These are phyloP conservation scores for Thielaviopsis euricoi DNA, from an alignment of 2,329 filamentous ascomycete genomes.

Conservation along the genomic window DNA sequence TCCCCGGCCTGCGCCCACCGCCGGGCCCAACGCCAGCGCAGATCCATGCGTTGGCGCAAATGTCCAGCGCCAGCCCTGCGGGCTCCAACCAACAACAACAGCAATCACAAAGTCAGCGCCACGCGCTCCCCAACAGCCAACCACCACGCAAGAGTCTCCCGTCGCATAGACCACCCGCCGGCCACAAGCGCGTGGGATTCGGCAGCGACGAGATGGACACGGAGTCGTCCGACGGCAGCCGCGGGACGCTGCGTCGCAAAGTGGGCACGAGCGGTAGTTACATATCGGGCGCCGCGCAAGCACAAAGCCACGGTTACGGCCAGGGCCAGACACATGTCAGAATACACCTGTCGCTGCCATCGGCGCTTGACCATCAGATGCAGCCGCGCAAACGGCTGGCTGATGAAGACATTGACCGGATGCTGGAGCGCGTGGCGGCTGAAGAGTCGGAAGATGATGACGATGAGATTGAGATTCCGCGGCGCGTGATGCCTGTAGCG, in stretches of 20 bases:
- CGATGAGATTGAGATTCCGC: constrained; percentile 39
- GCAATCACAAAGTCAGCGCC: constrained; percentile 14
- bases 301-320: constrained; percentile 25
- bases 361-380: constrained; percentile 25
- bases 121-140: constrained; percentile 29
- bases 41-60: background rate
- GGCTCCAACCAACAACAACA: constrained; percentile 8
- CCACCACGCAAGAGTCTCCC: constrained; percentile 37
- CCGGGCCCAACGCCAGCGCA: constrained; percentile 1
- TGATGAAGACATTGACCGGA: constrained; percentile 41
- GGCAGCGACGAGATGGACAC: constrained; percentile 21
- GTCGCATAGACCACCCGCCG: constrained; percentile 26
- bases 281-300: constrained; percentile 20
- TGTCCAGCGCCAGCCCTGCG: constrained; percentile 9
- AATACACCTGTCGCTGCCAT: constrained; percentile 30
- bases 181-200: constrained; percentile 31
- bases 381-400: constrained; percentile 27
- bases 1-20: constrained; percentile 13
- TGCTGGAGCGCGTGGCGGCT: constrained; percentile 36
- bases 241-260: constrained; percentile 6
- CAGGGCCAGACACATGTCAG: constrained; percentile 21
- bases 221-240: constrained; percentile 13
- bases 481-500: constrained; percentile 15
- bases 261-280: constrained; percentile 14
- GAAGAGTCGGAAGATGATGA: constrained; percentile 35